Evolutionary conservation across 2,329 filamentous ascomycete species (phyloP).

Genomic region (Apiospora kogelbergensis): DNA sequence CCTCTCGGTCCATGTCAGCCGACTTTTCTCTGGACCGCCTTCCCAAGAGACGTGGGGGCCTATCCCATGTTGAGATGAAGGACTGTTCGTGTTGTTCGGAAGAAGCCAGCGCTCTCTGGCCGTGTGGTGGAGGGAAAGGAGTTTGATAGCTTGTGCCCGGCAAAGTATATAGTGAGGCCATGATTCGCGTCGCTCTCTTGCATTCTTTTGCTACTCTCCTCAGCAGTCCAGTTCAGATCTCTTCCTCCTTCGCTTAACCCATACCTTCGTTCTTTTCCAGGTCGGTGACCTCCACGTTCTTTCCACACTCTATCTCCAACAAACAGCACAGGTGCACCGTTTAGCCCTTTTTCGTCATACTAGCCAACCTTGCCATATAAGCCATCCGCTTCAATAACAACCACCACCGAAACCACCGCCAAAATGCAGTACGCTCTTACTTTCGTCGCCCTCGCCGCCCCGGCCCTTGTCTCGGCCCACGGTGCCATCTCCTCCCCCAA

Average conservation of each 20-base stretch:
- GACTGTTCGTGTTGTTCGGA: neutral
- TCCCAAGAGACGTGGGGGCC: neutral
- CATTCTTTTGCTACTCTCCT: neutral
- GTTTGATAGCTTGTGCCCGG: neutral
- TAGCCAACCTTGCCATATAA: neutral
- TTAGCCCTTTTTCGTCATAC: neutral
- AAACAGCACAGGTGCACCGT: neutral
- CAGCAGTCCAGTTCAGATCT: neutral
- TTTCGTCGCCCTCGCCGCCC: slow-evolving; percentile 16
- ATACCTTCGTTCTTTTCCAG: slow-evolving; percentile 13
- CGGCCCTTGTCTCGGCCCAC: slow-evolving; percentile 48
- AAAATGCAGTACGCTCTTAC: slow-evolving; percentile 21
- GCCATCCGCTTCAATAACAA: neutral
- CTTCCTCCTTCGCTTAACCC: slow-evolving; percentile 11
- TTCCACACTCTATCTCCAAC: slow-evolving; percentile 5
- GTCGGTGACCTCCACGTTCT: slow-evolving; percentile 18
- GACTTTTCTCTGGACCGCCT: neutral
- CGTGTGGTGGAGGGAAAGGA: neutral
- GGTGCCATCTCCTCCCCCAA: slow-evolving; percentile 50
- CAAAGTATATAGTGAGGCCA: slow-evolving; percentile 7
- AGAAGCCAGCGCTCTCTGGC: neutral
- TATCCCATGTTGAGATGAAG: neutral
- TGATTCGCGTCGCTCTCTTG: neutral
- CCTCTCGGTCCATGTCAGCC: neutral
- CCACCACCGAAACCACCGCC: slow-evolving; percentile 2